Conservation (phyloP, 495 filamentous ascomycete species). For the Mytilinidion resinicola region DNA sequence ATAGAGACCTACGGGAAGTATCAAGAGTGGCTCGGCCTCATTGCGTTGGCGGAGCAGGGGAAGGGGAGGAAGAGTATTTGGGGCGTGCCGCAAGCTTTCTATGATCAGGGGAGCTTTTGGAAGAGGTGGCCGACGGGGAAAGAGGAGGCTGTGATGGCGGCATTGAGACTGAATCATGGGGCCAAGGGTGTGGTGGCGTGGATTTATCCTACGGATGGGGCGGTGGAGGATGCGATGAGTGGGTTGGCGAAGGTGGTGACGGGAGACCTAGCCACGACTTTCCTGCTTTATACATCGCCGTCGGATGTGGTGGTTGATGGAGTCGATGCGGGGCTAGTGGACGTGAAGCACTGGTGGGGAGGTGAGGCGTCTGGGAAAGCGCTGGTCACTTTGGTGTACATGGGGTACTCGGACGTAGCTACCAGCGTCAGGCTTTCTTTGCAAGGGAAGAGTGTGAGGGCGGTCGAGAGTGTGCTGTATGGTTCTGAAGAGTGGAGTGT, state of each 20-base stretch:
- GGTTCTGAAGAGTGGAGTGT: slow-evolving; percentile 9
- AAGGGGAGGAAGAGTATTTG: slow-evolving; percentile 48
- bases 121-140: slow-evolving; percentile 46
- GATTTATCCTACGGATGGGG: slow-evolving; percentile 46
- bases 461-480: neutral
- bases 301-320: slow-evolving; percentile 10
- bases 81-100: slow-evolving; percentile 59
- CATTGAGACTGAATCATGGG: slow-evolving; percentile 57
- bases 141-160: slow-evolving; percentile 55
- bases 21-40: slow-evolving; percentile 36
- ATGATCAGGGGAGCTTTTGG: slow-evolving; percentile 55
- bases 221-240: slow-evolving; percentile 42
- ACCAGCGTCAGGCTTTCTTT: neutral
- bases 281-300: slow-evolving; percentile 37
- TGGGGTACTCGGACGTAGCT: slow-evolving; percentile 1
- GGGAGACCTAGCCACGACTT: slow-evolving; percentile 32
- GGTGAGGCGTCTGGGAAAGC: neutral
- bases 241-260: slow-evolving; percentile 43
- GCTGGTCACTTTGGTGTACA: slow-evolving; percentile 14
- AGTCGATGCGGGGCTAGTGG: slow-evolving; percentile 11
- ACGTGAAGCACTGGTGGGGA: slow-evolving; percentile 9
- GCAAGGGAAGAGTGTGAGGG: neutral
- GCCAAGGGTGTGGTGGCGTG: slow-evolving; percentile 48
- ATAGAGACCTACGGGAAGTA: slow-evolving; percentile 47
- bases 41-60: neutral